Evolutionary conservation across 2,329 filamentous ascomycete genomes (phyloP), one percentile per base, ranked within the genome.

Genomic region (Colletotrichum viniferum): DNA sequence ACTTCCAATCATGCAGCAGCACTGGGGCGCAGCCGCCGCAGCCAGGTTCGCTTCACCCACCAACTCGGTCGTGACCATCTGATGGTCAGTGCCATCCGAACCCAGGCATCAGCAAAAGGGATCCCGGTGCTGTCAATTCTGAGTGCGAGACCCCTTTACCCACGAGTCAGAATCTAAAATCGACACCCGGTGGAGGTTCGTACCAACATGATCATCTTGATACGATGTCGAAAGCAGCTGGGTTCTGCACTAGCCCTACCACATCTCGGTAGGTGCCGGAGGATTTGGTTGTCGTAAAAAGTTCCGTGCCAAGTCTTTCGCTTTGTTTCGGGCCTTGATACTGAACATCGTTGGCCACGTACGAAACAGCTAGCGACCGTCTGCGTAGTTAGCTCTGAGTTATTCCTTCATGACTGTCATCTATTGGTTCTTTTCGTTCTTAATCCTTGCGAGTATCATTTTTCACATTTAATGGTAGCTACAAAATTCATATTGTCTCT

Each of bases 31-130:
- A 56, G 52, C 52, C 1, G 52, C 52, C 69, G 62, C 36, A 72
- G 52, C 34, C 10, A 32, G 7, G 7, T 30, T 67, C 48, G 26
- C 9, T 55, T 30, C 34, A 55, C 30, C 36, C n/a, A 34, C 28
- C 21, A 26, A 36, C 24, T 26, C 28, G 24, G 34, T 56, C 32
- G 34, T 48, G n/a, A 14, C 64, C 34, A 28, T 18, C 26, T 52
- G 55, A 32, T 30, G 62, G 55, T 55, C 62, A 60, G 28, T 56
- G 48, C 64, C 43, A 16, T 48, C 28, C 28, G 26, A 21, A 52
- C 26, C 62, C 36, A 72, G 69, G 62, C 69, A 72, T 24, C 69
- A 72, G 62, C 56, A 32, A 55, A 67, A 72, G 34, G 36, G 32
- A 67, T 72, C 26, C 52, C 28, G 62, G 52, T 32, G n/a, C 48